phyloP scores from a whole-genome alignment of 2,329 filamentous ascomycete species.

The Annulohypoxylon truncatum region DNA sequence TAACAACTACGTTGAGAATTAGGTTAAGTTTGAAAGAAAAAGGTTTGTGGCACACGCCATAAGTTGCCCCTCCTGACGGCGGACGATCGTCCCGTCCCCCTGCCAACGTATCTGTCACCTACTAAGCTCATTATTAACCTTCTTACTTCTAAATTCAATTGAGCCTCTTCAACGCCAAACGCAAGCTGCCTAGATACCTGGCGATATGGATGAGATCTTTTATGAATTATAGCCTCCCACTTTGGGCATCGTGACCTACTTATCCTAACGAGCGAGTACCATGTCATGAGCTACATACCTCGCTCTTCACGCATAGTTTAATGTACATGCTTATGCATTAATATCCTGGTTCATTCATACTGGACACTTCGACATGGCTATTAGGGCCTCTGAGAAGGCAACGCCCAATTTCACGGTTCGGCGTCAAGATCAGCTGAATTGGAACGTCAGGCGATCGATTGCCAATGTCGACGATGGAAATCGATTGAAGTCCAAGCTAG shows the following conservation, averaged over 20 bases:
- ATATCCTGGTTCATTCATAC: neutral
- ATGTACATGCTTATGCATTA: neutral
- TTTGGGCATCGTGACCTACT: neutral
- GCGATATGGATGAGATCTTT: neutral
- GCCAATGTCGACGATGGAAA: neutral
- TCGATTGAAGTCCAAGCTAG: neutral
- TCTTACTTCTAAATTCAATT: neutral
- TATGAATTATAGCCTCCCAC: neutral
- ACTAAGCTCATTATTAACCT: neutral
- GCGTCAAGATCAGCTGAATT: neutral
- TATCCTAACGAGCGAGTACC: neutral
- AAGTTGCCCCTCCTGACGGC: neutral
- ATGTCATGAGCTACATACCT: neutral
- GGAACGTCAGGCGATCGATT: neutral
- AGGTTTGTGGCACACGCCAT: neutral
- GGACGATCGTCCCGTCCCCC: neutral
- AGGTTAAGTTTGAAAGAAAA: neutral
- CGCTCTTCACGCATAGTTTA: neutral
- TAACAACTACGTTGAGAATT: no score
- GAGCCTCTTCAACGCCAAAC: neutral
- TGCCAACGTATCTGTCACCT: no score
- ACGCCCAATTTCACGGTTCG: neutral
- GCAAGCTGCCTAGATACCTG: neutral
- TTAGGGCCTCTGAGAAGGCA: neutral
- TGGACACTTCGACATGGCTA: constrained; percentile 10